Evolutionary conservation across 495 filamentous ascomycete species (phyloP), one percentile per base, ranked within the genome.

Genomic region (Penicillium lagena): DNA sequence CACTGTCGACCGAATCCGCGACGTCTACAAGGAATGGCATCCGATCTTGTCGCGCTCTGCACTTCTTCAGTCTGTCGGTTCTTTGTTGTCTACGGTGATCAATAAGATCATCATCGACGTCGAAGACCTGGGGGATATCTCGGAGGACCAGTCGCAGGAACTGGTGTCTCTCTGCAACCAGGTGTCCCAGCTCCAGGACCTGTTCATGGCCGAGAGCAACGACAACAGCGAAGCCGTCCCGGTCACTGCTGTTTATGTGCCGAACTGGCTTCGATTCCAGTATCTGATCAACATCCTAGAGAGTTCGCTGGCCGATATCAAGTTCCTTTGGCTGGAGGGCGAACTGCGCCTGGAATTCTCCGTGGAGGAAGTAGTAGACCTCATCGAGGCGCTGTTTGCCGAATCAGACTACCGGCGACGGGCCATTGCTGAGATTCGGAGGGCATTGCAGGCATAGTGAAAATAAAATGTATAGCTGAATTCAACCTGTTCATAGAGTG

Each of bases 211-310:
- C 5, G 72, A 80, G 40, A 43, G 52, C 31, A 51, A 59, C 41
- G 46, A 43, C 29, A 56, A 60, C 35, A 51, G 53, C n/a, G 68
- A 68, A 34, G 53, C 56, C 12, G 49, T 87, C 4, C 83, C 83
- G 9, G 70, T 86, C 32, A 89, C 89, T 15, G 79, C 82, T 9
- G 73, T 95, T 29, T 96, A 95, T 55, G 84, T 87, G 28, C 67
- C 76, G 0, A 81, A 77, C 49, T 99, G 93, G 94, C 71, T 95
- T 43, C 84, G 87, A 43, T 88, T 99, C 55, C 85, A 93, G 55
- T 96, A 89, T 56, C 67, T 99, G 13, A 73, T 81, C 40, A 87
- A 95, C 58, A 87, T 99, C 40, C 65, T 99, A 40, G 89, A 97
- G 63, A 90, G 87, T 53, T 88, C 86, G 42, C 70, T 97, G 35